phyloP scores from a whole-genome alignment of 2,329 filamentous ascomycete genomes.

The Calonectria pseudoturangicola region DNA sequence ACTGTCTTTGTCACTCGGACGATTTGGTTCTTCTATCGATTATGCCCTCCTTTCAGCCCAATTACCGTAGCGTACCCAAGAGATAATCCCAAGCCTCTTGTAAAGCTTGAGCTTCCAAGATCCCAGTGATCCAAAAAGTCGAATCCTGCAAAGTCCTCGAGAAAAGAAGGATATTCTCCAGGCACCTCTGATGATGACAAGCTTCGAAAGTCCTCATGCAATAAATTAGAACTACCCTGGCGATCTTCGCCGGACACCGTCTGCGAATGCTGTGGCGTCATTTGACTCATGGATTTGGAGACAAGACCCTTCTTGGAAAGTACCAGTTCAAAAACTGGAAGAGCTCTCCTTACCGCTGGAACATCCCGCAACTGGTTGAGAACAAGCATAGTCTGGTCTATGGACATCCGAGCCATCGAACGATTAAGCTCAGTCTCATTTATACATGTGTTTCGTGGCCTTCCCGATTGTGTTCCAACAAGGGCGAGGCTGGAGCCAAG shows the following conservation, averaged over 20 bases:
- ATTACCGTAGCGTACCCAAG: too few relatives aligned
- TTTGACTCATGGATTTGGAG: not conserved
- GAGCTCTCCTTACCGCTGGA: conserved; percentile 28
- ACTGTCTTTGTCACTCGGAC: too few relatives aligned
- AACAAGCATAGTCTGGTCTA: conserved; percentile 33
- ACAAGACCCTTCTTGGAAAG: conserved; percentile 33
- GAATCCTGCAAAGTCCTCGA: not conserved
- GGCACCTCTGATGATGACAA: not conserved
- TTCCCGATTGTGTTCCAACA: too few relatives aligned
- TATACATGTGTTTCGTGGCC: too few relatives aligned
- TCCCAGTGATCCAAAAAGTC: not conserved
- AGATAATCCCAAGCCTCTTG: not conserved
- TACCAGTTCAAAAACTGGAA: conserved; percentile 34
- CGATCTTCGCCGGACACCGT: not conserved
- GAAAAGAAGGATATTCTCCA: not conserved
- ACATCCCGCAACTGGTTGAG: conserved; percentile 27
- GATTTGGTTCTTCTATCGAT: too few relatives aligned
- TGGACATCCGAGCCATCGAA: conserved; percentile 36
- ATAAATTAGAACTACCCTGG: not conserved
- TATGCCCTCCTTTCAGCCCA: too few relatives aligned
- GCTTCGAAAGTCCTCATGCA: not conserved
- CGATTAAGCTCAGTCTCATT: conserved; percentile 31
- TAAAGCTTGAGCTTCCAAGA: not conserved
- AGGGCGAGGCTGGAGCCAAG: too few relatives aligned
- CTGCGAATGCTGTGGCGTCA: not conserved